Conservation (phyloP, 257 asterid species). For the Fraxinus cuspidata region DNA sequence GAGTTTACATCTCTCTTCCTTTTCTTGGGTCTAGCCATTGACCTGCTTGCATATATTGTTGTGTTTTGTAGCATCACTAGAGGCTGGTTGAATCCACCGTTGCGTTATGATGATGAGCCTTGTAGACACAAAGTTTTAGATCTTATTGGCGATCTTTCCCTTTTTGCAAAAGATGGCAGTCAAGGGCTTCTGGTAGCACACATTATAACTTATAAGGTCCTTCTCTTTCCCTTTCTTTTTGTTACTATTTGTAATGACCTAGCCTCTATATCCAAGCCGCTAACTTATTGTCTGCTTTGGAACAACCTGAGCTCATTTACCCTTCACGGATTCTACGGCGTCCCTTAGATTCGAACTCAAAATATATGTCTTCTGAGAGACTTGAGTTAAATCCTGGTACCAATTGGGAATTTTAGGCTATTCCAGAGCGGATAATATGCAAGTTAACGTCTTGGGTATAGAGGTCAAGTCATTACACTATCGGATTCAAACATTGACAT, state of each 20-base stretch:
- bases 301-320: no score
- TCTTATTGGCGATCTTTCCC: slow-evolving; percentile 93
- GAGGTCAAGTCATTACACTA: not conserved
- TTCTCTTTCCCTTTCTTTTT: slow-evolving; percentile 24
- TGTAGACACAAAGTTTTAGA: slow-evolving; percentile 95
- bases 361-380: no score
- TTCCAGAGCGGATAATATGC: no score
- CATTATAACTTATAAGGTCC: slow-evolving; percentile 75
- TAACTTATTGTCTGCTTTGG: no score
- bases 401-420: no score
- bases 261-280: no score
- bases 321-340: no score
- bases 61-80: slow-evolving; percentile 48
- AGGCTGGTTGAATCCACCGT: slow-evolving; percentile 96
- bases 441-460: no score
- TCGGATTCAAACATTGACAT: not conserved
- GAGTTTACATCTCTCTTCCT: not conserved
- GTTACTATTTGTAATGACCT: not conserved
- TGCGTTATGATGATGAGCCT: slow-evolving; percentile 75
- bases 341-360: no score
- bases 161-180: slow-evolving; percentile 76
- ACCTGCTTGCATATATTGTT: slow-evolving; percentile 1
- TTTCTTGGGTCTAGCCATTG: not conserved
- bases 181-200: slow-evolving; percentile 90
- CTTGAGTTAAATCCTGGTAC: no score